Base-by-base conservation (phyloP, 257 asterid genomes). In the Solanum piurae region DNA sequence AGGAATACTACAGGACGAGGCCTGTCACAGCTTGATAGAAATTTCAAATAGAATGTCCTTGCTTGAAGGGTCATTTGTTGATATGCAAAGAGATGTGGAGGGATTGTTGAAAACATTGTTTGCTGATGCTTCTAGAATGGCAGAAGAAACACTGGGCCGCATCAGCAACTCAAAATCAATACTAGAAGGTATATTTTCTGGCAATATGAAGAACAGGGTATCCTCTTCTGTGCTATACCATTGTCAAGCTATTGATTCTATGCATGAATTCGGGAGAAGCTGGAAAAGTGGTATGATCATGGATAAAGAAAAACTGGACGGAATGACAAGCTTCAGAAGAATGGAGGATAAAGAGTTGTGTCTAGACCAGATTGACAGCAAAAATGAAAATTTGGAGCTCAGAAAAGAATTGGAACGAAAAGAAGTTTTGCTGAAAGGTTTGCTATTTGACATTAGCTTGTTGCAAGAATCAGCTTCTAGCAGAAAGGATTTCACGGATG, bases 381-480 rank as follows among this genome's bases (percentile, higher is more conserved):
- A 31, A 71, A 44, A 68, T 55, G 91, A 92, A 84, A 93, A 87
- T 69, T 83, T 89, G 72, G 89, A 91, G 86, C 97, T 95, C 86
- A 88, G 89, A 92, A 92, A 89, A 90, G 96, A 94, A 94, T 90
- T 96, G 80, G 89, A 94, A 87, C 91, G 91, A 21, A 96, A 94
- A 89, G 92, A 93, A 77, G 92, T 77, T 92, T 38, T 95, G 86
- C 86, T 96, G 93, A 91, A 94, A 89, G 99, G 99, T 88, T 90
- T 96, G 86, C 97, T 93, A 83, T 95, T 93, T 88, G 99, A 96
- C 92, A 92, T 95, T 88, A 94, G 95, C 91, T 92, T 95, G 93
- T 92, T 96, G 91, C 99, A 96, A 91, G 99, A 96, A 90, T 94
- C 94, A 87, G 93, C 96, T 85, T 93, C 97, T 89, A 88, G 91